Conservation (phyloP, 129 eudicot genomes). For the Tagetes erecta region DNA sequence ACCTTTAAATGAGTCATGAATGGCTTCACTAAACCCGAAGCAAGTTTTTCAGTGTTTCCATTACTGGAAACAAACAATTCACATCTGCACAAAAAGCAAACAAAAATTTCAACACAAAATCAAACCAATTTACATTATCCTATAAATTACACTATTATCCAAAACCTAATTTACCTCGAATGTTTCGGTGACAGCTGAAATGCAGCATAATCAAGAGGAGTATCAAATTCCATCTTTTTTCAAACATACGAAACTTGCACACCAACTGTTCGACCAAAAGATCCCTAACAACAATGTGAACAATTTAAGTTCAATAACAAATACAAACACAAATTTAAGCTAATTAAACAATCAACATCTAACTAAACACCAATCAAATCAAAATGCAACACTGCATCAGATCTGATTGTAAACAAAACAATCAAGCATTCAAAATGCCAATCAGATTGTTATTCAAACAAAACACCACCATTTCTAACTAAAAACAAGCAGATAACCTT, state of each 20-base stretch:
- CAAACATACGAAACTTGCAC: constrained; percentile 18
- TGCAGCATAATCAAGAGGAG: constrained; percentile 83
- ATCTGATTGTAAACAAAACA: constrained; percentile 43
- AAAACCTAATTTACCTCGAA: constrained; percentile 50
- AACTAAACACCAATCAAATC: constrained; percentile 18
- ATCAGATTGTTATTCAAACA: background rate
- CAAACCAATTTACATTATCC: background rate
- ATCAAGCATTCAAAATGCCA: constrained; percentile 18
- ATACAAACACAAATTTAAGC: constrained; percentile 12
- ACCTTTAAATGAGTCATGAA: constrained; percentile 78
- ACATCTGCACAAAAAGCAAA: constrained; percentile 51
- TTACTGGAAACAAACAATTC: constrained; percentile 82
- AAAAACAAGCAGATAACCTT: constrained; percentile 8
- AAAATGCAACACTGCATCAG: constrained; percentile 32
- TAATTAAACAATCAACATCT: constrained; percentile 11
- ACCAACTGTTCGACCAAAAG: constrained; percentile 23
- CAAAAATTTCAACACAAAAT: background rate
- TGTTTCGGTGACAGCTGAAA: constrained; percentile 93
- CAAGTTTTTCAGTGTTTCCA: constrained; percentile 82
- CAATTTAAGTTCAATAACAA: background rate
- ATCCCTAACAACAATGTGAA: constrained; percentile 24
- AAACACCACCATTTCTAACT: background rate
- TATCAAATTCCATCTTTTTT: constrained; percentile 63
- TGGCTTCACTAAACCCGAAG: constrained; percentile 91
- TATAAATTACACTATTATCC: background rate